Base-by-base conservation (phyloP, 805 yeast species). In the Starmerella cellae region DNA sequence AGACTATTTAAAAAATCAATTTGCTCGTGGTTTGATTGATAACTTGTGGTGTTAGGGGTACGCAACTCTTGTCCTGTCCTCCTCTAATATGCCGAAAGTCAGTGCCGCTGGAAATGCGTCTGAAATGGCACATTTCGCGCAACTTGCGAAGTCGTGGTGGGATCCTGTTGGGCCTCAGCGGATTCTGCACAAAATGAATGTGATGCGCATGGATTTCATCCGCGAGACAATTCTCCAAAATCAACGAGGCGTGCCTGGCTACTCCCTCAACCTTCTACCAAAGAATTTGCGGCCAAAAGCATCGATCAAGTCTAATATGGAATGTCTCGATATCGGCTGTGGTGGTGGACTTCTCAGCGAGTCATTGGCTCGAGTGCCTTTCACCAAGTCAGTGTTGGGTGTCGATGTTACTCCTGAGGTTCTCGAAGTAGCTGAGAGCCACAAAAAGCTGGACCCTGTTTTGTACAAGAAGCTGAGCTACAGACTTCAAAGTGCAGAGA, bases 91-190 rank as follows among this genome's bases (percentile, higher is more conserved):
- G 28, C 28, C 11, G 28, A 24, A 13, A 13, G 8, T 24, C 13
- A 24, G 28, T 13, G 13, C 28, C 28, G 28, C 13, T 3, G 50
- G 50, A 18, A 46, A 46, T 23, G 41, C 50, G 6, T 74, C 76
- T 5, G 97, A 88, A 57, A 67, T 78, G 59, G 62, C 70, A 9
- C 97, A 91, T 60, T 91, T 91, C 62, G 76, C 82, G 52, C 74
- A 78, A 27, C 67, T 91, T 35, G 98, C 99, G 1, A 68, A 79
- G n/a, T 62, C 83, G n/a, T 91, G 99, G 99, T 91, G 99, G 98
- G 95, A 91, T 54, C 76, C 82, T 13, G 63, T 77, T 49, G 98
- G 98, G 0, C 80, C 96, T 1, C 97, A 91, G 58, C 66, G 98
- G 31, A 82, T 91, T 42, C 69, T 91, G 34, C 97, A 91, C 62